These are phyloP conservation scores for Vicia faba DNA, from an alignment of 306 rosid species.

Conservation along the genomic window DNA sequence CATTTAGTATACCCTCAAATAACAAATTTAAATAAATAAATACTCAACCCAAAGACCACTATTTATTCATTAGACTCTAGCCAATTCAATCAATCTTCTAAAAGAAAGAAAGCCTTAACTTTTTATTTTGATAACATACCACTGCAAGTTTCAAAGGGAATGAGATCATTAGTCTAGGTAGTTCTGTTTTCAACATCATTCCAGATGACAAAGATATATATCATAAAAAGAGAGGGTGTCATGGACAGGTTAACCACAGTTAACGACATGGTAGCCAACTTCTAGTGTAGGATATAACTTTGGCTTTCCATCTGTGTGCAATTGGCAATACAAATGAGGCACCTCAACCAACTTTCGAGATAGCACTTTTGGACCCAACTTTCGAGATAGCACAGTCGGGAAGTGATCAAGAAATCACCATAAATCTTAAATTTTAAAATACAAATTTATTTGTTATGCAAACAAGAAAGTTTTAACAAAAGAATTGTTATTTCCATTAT, in stretches of 20 bases:
- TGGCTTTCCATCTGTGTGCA: neutral
- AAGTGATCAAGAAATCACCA: slow-evolving; percentile 23
- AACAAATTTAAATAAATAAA: no score
- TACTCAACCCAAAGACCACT: slow-evolving; percentile 1
- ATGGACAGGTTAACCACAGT: slow-evolving; percentile 23
- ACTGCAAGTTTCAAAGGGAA: slow-evolving; percentile 1
- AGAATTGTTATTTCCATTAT: neutral
- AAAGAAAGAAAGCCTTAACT: neutral
- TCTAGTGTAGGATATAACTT: slow-evolving; percentile 16
- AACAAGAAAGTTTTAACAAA: slow-evolving; percentile 26
- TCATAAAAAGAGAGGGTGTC: slow-evolving; percentile 19
- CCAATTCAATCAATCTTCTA: slow-evolving; percentile 3
- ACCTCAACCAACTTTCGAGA: slow-evolving; percentile 9
- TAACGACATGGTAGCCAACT: neutral
- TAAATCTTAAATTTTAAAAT: slow-evolving; percentile 10
- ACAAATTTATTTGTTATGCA: slow-evolving; percentile 18
- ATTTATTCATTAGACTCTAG: neutral
- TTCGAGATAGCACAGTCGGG: slow-evolving; percentile 16
- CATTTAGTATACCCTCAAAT: no score
- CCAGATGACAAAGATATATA: neutral
- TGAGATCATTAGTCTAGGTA: neutral
- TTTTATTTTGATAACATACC: neutral
- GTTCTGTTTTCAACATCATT: slow-evolving; percentile 10
- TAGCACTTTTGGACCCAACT: slow-evolving; percentile 25
- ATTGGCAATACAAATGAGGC: slow-evolving; percentile 13